phyloP scores from a whole-genome alignment of 2,329 filamentous ascomycete genomes.

The Ceratocystiopsis sp. region DNA sequence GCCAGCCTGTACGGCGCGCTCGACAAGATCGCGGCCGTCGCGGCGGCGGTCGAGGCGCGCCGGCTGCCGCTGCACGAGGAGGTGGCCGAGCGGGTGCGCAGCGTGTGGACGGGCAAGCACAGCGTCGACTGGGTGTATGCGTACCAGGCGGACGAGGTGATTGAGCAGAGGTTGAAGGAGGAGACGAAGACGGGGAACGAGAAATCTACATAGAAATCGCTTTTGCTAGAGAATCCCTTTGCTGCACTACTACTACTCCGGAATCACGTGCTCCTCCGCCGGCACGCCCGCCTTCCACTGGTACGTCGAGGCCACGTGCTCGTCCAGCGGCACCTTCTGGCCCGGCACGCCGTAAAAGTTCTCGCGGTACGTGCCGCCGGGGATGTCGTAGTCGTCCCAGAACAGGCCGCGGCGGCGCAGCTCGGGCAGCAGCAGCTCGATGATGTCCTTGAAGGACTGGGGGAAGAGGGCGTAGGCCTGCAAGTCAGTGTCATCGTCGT shows the following conservation, averaged over 20 bases:
- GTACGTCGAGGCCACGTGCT: conserved; percentile 22
- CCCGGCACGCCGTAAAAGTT: background rate
- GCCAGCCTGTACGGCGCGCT: conserved; percentile 7
- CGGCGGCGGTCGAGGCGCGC: conserved; percentile 1
- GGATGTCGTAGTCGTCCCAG: conserved; percentile 26
- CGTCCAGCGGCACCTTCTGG: conserved; percentile 15
- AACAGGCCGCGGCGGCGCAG: conserved; percentile 39
- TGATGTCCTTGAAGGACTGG: conserved; percentile 46
- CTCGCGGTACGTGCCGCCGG: conserved; percentile 1
- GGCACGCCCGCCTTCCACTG: conserved; percentile 21
- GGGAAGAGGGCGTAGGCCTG: conserved; percentile 24
- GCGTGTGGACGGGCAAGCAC: conserved; percentile 1
- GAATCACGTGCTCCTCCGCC: conserved; percentile 13
- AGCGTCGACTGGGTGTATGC: conserved; percentile 6
- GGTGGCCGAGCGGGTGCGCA: conserved; percentile 5
- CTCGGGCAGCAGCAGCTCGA: conserved; percentile 46
- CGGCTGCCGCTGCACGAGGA: conserved; percentile 7
- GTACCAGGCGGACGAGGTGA: conserved; percentile 5
- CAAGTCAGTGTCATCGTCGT: conserved; percentile 39
- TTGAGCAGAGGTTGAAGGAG: conserved; percentile 1
- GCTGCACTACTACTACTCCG: too few species aligned
- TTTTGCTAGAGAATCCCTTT: too few species aligned
- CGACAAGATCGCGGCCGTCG: conserved; percentile 1
- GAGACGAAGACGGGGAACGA: too few species aligned
- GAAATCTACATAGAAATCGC: too few species aligned